Percentiles rank a stretch among this genome's conserved stretches.
phyloP scores from a whole-genome alignment of 768 basidiomycete genomes.

The Pisolithus sp. region DNA sequence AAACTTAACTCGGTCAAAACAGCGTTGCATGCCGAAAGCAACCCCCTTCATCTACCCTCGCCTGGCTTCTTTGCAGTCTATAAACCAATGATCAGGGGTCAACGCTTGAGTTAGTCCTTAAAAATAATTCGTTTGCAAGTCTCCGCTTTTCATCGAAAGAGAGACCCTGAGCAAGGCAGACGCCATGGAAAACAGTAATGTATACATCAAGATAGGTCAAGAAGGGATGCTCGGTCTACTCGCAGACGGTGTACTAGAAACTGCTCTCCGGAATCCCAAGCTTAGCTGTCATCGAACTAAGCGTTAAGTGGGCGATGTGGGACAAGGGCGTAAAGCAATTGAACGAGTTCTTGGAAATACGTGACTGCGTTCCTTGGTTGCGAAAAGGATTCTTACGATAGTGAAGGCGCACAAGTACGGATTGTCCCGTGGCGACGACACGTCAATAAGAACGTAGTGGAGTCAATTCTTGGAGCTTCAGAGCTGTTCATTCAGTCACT shows the following conservation, averaged over 20 bases:
- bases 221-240: slow-evolving; percentile 97
- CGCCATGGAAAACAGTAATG: slow-evolving; percentile 39
- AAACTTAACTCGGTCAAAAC: too few species aligned
- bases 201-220: slow-evolving; percentile 83
- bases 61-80: slow-evolving; percentile 81
- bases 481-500: slow-evolving; percentile 4
- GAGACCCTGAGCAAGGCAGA: slow-evolving; percentile 41
- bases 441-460: slow-evolving; percentile 72
- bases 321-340: too few species aligned
- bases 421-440: slow-evolving; percentile 79
- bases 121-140: slow-evolving; percentile 68
- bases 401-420: slow-evolving; percentile 76
- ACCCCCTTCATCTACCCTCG: slow-evolving; percentile 49
- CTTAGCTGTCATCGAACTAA: slow-evolving; percentile 11
- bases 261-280: slow-evolving; percentile 13
- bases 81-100: slow-evolving; percentile 92
- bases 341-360: too few species aligned
- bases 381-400: slow-evolving; percentile 93
- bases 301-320: slow-evolving; percentile 42
- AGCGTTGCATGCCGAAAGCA: slow-evolving; percentile 57
- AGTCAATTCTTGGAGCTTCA: slow-evolving; percentile 52
- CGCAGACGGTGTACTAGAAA: slow-evolving; percentile 94
- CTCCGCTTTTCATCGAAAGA: slow-evolving; percentile 67
- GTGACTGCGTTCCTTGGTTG: too few species aligned
- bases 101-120: slow-evolving; percentile 85